Evolutionary conservation across 495 filamentous ascomycete genomes (phyloP).

Genomic region (Talaromyces ruber): DNA sequence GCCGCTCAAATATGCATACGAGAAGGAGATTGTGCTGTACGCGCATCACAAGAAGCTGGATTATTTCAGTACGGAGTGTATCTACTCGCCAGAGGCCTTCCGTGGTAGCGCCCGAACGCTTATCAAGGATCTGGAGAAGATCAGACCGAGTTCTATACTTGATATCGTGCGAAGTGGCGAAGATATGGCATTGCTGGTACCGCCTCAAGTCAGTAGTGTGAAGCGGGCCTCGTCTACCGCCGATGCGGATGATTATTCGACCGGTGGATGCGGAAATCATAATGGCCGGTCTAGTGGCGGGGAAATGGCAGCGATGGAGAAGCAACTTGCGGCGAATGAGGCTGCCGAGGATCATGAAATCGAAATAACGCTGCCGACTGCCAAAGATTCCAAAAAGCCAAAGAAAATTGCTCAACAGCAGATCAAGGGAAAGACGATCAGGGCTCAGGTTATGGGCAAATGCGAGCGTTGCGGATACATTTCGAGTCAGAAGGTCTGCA

Average conservation of each 20-base stretch:
- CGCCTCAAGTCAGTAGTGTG: slow-evolving; percentile 38
- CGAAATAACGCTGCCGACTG: slow-evolving; percentile 48
- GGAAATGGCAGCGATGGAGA: slow-evolving; percentile 93
- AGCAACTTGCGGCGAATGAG: slow-evolving; percentile 62
- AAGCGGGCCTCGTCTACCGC: slow-evolving; percentile 20
- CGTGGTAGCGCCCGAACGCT: slow-evolving; percentile 81
- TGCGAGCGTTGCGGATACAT: slow-evolving; percentile 90
- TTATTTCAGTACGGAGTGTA: slow-evolving; percentile 97
- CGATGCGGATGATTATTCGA: slow-evolving; percentile 42
- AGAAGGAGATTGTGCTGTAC: slow-evolving; percentile 98
- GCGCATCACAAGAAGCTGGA: slow-evolving; percentile 93
- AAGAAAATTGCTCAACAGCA: slow-evolving; percentile 13
- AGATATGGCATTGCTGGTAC: slow-evolving; percentile 87
- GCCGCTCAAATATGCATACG: slow-evolving; percentile 95
- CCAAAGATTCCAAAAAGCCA: not conserved
- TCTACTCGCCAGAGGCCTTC: slow-evolving; percentile 98
- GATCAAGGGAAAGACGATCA: slow-evolving; percentile 26
- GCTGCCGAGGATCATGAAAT: slow-evolving; percentile 56
- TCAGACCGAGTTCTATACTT: slow-evolving; percentile 86
- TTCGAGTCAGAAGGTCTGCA: slow-evolving; percentile 90
- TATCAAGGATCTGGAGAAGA: slow-evolving; percentile 90
- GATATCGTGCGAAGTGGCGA: slow-evolving; percentile 93
- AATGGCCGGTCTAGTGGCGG: slow-evolving; percentile 63
- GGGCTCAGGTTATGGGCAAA: slow-evolving; percentile 67
- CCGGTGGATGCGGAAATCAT: slow-evolving; percentile 67